Evolutionary conservation across 345 rosid genomes (phyloP).

Genomic region (Lumnitzera littorea): DNA sequence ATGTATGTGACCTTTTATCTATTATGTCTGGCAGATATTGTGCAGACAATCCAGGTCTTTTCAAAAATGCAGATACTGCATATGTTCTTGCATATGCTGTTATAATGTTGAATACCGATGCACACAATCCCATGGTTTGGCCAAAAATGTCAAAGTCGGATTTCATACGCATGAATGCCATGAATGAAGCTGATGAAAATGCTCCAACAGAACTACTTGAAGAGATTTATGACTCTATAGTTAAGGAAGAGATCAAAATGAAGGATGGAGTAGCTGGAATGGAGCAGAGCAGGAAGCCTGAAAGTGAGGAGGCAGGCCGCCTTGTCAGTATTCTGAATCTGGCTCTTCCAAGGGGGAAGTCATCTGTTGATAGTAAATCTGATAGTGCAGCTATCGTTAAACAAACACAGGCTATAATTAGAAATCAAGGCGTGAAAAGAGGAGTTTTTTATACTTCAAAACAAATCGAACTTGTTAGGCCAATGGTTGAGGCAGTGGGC

Average conservation of each 20-base stretch:
- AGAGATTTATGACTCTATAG: slow-evolving; percentile 93
- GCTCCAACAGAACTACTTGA: slow-evolving; percentile 79
- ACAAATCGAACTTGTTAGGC: slow-evolving; percentile 73
- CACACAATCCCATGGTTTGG: slow-evolving; percentile 93
- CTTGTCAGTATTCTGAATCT: slow-evolving; percentile 85
- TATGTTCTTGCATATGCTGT: slow-evolving; percentile 99
- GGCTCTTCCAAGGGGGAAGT: slow-evolving; percentile 71
- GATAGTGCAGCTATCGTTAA: slow-evolving; percentile 83
- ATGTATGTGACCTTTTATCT: slow-evolving; percentile 2
- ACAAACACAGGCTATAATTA: slow-evolving; percentile 89
- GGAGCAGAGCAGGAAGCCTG: slow-evolving; percentile 59
- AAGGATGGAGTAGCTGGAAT: slow-evolving; percentile 60
- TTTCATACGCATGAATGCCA: slow-evolving; percentile 78
- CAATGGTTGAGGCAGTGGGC: slow-evolving; percentile 99
- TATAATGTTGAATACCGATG: slow-evolving; percentile 96
- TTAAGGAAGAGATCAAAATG: slow-evolving; percentile 90
- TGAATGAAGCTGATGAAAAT: slow-evolving; percentile 67
- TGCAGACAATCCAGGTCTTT: slow-evolving; percentile 90
- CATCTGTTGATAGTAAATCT: slow-evolving; percentile 65
- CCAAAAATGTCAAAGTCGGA: slow-evolving; percentile 97
- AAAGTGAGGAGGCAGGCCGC: slow-evolving; percentile 84
- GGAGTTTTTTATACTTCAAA: slow-evolving; percentile 79
- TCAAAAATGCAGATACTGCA: slow-evolving; percentile 97
- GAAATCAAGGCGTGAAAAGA: slow-evolving; percentile 76
- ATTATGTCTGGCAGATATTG: slow-evolving; percentile 60